These are phyloP conservation scores for Seminavis robusta DNA, from an alignment of 108 stramenopile genomes.

Conservation along the genomic window DNA sequence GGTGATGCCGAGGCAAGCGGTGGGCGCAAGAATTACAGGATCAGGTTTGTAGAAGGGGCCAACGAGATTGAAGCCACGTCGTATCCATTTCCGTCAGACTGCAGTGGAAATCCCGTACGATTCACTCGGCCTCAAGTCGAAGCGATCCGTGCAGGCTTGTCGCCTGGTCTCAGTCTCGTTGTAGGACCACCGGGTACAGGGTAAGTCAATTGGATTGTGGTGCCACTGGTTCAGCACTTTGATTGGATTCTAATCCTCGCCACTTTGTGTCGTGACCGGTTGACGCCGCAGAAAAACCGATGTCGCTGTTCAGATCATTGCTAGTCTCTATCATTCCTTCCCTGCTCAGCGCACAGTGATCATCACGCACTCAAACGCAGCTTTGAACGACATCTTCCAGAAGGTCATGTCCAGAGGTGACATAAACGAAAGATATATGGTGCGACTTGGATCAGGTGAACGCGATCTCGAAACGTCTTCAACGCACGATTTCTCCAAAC, in stretches of 20 bases:
- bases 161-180: constrained; percentile 89
- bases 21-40: constrained; percentile 47
- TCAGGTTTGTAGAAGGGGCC: constrained; percentile 37
- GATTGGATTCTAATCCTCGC: not conserved
- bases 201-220: no score
- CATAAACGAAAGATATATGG: constrained; percentile 84
- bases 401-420: constrained; percentile 93
- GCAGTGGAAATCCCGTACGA: constrained; percentile 80
- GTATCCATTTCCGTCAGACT: constrained; percentile 27
- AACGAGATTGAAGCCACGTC: constrained; percentile 46
- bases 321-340: constrained; percentile 90
- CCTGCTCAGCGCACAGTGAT: constrained; percentile 93
- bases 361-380: constrained; percentile 98
- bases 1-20: not conserved
- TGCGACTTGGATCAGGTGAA: constrained; percentile 94
- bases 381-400: constrained; percentile 97
- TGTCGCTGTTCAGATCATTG: constrained; percentile 95
- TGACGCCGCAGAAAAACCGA: constrained; percentile 73
- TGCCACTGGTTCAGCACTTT: not conserved
- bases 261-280: constrained; percentile 4
- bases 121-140: constrained; percentile 95
- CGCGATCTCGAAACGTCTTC: constrained; percentile 75
- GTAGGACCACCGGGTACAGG: constrained; percentile 96
- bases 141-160: constrained; percentile 93
- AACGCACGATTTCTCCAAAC: constrained; percentile 86